Base-by-base conservation (phyloP, 2,329 filamentous ascomycete genomes). In the Lecanicillium sp. region DNA sequence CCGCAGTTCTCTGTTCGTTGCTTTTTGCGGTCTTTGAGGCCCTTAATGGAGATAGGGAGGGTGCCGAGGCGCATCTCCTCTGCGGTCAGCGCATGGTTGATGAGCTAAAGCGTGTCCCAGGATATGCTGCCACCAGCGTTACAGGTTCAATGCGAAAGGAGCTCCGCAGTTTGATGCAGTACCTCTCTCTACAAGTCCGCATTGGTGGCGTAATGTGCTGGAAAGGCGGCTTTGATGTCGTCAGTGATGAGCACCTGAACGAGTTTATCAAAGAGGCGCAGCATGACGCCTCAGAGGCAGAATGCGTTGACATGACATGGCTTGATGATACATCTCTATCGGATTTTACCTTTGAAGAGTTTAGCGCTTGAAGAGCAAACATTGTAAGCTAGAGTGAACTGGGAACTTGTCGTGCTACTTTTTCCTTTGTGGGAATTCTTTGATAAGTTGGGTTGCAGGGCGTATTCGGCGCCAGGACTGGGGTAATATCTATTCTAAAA, bases 21-120 rank as follows among this genome's bases (percentile, higher is more conserved):
- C 60, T 69, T 35, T 68, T 68, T 52, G 59, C 63, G 46, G 59
- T 65, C 44, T 67, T 69, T 44, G 66, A 68, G 46, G 58, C 60
- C 2, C 47, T 67, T 32, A 66, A 70, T 50, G 64, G 62, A 19
- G 67, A 69, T 49, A 54, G 55, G 9, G 54, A 56, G 17, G 61
- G 60, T 1, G 66, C 66, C 1, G 56, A 67, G 12, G 54, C 59
- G 7, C 68, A 70, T 51, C 57, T 68, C 39, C 59, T 56, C 39
- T 64, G 62, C 45, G 68, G 67, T 1, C 61, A 66, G 47, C 58
- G 56, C 49, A 63, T 71, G 51, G 55, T 68, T 15, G 59, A 63
- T 32, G 65, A 66, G 44, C 60, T 68, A 17, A 48, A 60, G 15
- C 42, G 44, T 14, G 21, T 36, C 8, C 39, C 42, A 20, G 21